Base-by-base conservation (phyloP, 2,329 filamentous ascomycete species). In the Colletotrichum cuscutae region DNA sequence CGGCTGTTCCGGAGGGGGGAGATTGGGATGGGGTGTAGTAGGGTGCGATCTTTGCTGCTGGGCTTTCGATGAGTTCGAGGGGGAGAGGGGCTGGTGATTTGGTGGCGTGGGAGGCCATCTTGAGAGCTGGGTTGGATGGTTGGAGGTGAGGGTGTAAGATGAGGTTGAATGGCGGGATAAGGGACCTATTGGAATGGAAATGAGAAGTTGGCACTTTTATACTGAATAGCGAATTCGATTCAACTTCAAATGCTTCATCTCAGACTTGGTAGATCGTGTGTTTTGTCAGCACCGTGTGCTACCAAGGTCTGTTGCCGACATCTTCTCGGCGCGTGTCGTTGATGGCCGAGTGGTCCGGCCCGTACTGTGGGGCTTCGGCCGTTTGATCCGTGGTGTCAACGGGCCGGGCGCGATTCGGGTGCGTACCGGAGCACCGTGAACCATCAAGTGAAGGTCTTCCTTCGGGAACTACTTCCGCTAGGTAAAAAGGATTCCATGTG, bases 21-120 rank as follows among this genome's bases (percentile, higher is more conserved):
- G 78, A 75, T 75, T 89, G 87, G 13, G 79, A 82, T 1, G 87
- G 86, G 0, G 86, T 87, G 79, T 83, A 89, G 77, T 84, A 88
- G 30, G 86, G 83, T 64, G 86, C 76, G 2, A 76, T 75, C 67
- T 81, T 76, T 22, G 81, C 80, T 8, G 80, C 75, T 11, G 76
- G 68, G 64, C 79, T 76, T 8, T 72, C 46, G 65, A 77, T 60
- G 5, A 54, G 28, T 11, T 37, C 15, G 7, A 57, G 52, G 2
- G 37, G 11, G 4, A 9, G 24, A 8, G 49, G 5, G 19, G 24
- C n/a, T 35, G 56, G 15, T 3, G 54, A 3, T 67, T 58, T 35
- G 15, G 67, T 68, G 35, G n/a, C 58, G 54, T 62, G 32, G n/a
- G 68, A 54, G 1, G 24, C 24, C 46, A 67, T 66, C 24, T 28